Evolutionary conservation across 2,329 filamentous ascomycete species (phyloP), one percentile per base, ranked within the genome.

Genomic region (Polychaeton citri): DNA sequence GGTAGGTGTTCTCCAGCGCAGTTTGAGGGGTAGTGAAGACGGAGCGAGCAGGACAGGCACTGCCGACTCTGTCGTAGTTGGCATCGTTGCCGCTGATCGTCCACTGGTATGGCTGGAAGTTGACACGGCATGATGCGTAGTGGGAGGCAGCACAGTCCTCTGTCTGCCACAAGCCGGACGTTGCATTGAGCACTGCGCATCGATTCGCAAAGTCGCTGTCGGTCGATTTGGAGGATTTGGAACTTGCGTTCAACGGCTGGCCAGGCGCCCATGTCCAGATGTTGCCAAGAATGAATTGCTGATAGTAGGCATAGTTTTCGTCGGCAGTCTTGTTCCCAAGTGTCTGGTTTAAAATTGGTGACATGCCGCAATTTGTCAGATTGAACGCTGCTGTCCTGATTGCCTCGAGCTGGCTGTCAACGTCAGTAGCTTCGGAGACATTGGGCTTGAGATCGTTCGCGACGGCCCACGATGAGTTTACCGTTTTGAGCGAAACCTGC

Each of bases 201-300:
- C 72, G 69, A 30, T 42, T 38, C 9, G 37, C 21, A 9, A n/a
- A 20, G 17, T 20, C 21, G 2, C 50, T 50, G 9, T 50, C 39
- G 20, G 58, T 47, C 4, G 28, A 33, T 5, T 52, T 43, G 17
- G 36, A 40, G 6, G 47, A 47, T 5, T 46, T 41, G 7, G 49
- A 43, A 3, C 62, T 62, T 21, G 54, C 55, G 39, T 72, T 72
- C 20, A 53, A 48, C 1, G 76, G 76, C 51, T 80, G 63, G 8
- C 63, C 63, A 0, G 61, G 52, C 2, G 65, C 69, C 74, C 75
- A 81, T 15, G 72, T 68, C 74, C 76, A 80, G 7, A 72, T 60
- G 0, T 68, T 60, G 9, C 62, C 63, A 31, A 65, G 55, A 2
- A 66, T 65, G 40, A 70, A 66, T 33, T 63, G 61, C 39, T 63